Percentiles rank a stretch among this genome's conserved stretches.
phyloP scores from a whole-genome alignment of 805 yeast species.

The Starmerella vaccinii region DNA sequence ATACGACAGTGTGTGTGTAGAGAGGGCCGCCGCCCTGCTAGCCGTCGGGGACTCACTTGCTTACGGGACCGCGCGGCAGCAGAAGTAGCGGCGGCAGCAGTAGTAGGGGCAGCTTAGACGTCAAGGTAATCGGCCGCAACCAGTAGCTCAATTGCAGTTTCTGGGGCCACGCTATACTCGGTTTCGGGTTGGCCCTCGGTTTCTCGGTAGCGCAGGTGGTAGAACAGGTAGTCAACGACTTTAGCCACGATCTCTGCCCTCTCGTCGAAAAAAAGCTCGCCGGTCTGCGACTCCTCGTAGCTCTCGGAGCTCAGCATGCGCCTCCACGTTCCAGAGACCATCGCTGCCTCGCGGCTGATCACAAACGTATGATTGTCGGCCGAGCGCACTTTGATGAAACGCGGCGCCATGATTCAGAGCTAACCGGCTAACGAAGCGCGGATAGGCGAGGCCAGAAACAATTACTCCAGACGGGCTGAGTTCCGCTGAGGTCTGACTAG shows the following conservation, averaged over 20 bases:
- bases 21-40: too few relatives aligned
- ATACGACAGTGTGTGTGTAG: too few relatives aligned
- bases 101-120: constrained; percentile 13
- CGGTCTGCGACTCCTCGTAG: constrained; percentile 52
- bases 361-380: constrained; percentile 57
- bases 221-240: constrained; percentile 75
- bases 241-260: constrained; percentile 64
- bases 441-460: too few relatives aligned
- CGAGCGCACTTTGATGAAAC: constrained; percentile 57
- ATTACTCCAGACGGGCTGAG: too few relatives aligned
- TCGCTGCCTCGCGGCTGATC: constrained; percentile 63
- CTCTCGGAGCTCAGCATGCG: constrained; percentile 41
- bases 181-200: constrained; percentile 25
- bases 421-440: too few relatives aligned
- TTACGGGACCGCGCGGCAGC: too few relatives aligned
- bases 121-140: constrained; percentile 90
- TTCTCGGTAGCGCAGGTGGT: constrained; percentile 52
- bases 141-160: constrained; percentile 78
- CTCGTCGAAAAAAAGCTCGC: constrained; percentile 45
- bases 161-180: constrained; percentile 81
- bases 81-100: too few relatives aligned
- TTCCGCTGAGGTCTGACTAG: too few relatives aligned
- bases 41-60: too few relatives aligned
- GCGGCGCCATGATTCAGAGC: constrained; percentile 26
- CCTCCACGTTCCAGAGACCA: constrained; percentile 53